These are phyloP conservation scores for Posidonia oceanica DNA, from an alignment of 116 monocot species.

Conservation along the genomic window DNA sequence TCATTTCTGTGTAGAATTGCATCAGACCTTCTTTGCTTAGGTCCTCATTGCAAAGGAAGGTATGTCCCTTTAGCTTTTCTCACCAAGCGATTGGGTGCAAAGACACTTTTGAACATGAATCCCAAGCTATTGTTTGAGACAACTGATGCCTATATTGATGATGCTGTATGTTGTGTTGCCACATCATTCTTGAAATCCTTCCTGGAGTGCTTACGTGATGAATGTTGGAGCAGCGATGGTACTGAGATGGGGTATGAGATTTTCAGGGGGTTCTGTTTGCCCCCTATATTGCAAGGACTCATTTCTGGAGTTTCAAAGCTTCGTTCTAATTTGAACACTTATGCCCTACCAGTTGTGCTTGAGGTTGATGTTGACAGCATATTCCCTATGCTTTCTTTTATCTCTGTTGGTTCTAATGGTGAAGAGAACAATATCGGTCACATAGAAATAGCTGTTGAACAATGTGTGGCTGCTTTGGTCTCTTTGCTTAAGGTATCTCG, in stretches of 20 bases:
- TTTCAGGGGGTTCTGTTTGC: slow-evolving; percentile 59
- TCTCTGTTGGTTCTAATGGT: slow-evolving; percentile 48
- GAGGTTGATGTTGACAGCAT: slow-evolving; percentile 88
- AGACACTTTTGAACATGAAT: slow-evolving; percentile 52
- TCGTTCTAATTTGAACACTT: slow-evolving; percentile 85
- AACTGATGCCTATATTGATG: slow-evolving; percentile 62
- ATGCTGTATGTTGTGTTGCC: slow-evolving; percentile 82
- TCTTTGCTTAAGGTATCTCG: slow-evolving; percentile 73
- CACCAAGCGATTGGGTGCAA: slow-evolving; percentile 69
- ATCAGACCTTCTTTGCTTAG: slow-evolving; percentile 50
- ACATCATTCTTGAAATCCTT: slow-evolving; percentile 95
- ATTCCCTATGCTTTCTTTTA: slow-evolving; percentile 82
- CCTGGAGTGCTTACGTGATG: slow-evolving; percentile 79
- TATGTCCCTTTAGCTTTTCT: slow-evolving; percentile 89
- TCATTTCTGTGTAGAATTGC: slow-evolving; percentile 35
- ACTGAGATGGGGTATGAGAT: slow-evolving; percentile 66
- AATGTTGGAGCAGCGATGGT: slow-evolving; percentile 80
- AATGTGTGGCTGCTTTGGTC: slow-evolving; percentile 71
- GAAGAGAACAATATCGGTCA: slow-evolving; percentile 20
- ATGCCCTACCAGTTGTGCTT: slow-evolving; percentile 72
- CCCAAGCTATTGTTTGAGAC: slow-evolving; percentile 67
- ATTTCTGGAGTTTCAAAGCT: slow-evolving; percentile 77
- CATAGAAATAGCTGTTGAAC: slow-evolving; percentile 34
- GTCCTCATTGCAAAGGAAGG: slow-evolving; percentile 82
- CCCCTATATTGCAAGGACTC: slow-evolving; percentile 67